Conservation (phyloP, 2,329 filamentous ascomycete genomes). For the Aspergillus sp. region DNA sequence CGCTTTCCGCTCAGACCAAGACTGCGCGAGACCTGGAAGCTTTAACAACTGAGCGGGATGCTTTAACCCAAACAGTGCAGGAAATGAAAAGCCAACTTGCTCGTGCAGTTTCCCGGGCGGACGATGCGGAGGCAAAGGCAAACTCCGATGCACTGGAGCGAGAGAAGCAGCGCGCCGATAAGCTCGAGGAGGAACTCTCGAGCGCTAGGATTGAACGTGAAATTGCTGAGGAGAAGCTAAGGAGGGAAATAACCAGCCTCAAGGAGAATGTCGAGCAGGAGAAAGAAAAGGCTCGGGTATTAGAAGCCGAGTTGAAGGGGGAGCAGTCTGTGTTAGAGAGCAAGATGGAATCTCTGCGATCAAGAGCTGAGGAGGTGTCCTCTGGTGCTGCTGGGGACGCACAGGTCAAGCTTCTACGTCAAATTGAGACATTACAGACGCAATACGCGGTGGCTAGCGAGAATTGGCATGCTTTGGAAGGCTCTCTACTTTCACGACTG, state of each 20-base stretch:
- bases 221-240: constrained; percentile 68
- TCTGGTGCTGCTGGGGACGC: constrained; percentile 78
- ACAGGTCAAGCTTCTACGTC: constrained; percentile 84
- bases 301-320: constrained; percentile 76
- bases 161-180: constrained; percentile 58
- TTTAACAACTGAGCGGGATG: constrained; percentile 62
- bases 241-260: constrained; percentile 68
- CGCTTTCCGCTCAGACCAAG: constrained; percentile 52
- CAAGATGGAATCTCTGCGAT: constrained; percentile 83
- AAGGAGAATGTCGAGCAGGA: constrained; percentile 72
- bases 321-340: constrained; percentile 78
- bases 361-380: constrained; percentile 83
- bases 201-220: constrained; percentile 73
- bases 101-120: constrained; percentile 65
- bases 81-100: constrained; percentile 70
- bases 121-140: constrained; percentile 64
- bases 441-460: constrained; percentile 93
- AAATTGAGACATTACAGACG: constrained; percentile 92
- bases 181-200: constrained; percentile 65
- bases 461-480: constrained; percentile 97
- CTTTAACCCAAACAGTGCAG: constrained; percentile 64
- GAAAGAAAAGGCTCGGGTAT: constrained; percentile 65
- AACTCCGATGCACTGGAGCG: constrained; percentile 67
- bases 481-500: constrained; percentile 75
- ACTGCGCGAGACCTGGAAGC: constrained; percentile 59